These are phyloP conservation scores for Angophora floribunda DNA, from an alignment of 345 rosid species.

Conservation along the genomic window DNA sequence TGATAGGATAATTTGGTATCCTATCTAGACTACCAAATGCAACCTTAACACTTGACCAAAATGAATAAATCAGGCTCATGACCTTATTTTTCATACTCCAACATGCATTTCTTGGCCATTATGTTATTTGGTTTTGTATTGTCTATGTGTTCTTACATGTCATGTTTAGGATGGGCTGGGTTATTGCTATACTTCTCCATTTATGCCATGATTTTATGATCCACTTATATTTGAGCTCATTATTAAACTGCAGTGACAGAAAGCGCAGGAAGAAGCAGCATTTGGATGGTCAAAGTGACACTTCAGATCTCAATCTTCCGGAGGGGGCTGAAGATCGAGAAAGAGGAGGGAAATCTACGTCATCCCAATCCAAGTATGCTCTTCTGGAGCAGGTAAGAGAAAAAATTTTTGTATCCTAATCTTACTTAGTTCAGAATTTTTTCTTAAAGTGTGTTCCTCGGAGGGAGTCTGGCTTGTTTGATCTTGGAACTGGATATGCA, in stretches of 20 bases:
- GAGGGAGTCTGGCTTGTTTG: not conserved
- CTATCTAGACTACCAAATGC: not conserved
- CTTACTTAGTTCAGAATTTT: not conserved
- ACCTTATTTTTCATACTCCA: not conserved
- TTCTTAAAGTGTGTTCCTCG: not conserved
- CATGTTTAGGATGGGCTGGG: not conserved
- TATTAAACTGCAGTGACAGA: conserved; percentile 28
- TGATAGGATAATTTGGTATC: not conserved
- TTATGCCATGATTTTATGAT: not conserved
- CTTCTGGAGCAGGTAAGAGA: conserved; percentile 59
- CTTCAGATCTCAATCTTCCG: conserved; percentile 39
- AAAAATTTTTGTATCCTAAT: not conserved
- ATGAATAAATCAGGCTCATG: not conserved
- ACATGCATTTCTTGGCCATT: not conserved
- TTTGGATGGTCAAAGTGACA: conserved; percentile 44
- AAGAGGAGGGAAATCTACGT: conserved; percentile 30
- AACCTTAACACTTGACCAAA: not conserved
- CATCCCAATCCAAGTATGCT: conserved; percentile 29
- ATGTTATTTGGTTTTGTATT: not conserved
- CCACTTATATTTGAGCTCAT: not conserved
- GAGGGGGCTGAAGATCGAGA: conserved; percentile 37
- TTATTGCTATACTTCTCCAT: not conserved
- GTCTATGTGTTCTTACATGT: not conserved
- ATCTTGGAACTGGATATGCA: conserved; percentile 11
- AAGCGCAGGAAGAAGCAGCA: conserved; percentile 40